Evolutionary conservation across 805 yeast genomes (phyloP).

Genomic region (Zygotorulaspora danielsina): DNA sequence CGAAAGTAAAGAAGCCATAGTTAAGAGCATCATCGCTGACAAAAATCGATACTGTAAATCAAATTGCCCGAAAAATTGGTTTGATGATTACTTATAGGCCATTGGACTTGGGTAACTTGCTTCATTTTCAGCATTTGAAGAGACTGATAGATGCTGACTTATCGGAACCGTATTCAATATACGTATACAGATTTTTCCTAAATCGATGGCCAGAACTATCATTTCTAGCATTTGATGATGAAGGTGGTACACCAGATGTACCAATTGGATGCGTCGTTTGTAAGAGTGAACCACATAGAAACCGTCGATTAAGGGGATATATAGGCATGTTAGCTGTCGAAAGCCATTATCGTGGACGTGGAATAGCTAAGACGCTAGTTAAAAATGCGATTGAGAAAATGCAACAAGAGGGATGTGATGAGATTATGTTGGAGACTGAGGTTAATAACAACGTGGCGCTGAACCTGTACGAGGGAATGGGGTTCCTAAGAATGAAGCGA

Average conservation of each 20-base stretch:
- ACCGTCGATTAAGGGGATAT: conserved; percentile 71
- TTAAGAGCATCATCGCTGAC: too few relatives aligned
- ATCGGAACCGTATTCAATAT: conserved; percentile 91
- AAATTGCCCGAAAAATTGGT: too few relatives aligned
- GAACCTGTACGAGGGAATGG: conserved; percentile 65
- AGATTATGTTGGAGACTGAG: conserved; percentile 90
- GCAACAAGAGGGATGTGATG: conserved; percentile 69
- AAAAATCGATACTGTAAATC: too few relatives aligned
- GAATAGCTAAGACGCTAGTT: conserved; percentile 76
- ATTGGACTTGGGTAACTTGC: conserved; percentile 25
- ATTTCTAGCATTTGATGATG: conserved; percentile 49
- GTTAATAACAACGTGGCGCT: conserved; percentile 72
- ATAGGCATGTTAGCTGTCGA: conserved; percentile 95
- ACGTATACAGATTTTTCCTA: conserved; percentile 85
- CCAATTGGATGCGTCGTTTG: conserved; percentile 84
- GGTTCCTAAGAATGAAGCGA: conserved; percentile 69
- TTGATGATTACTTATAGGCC: conserved; percentile 22
- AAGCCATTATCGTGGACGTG: conserved; percentile 63
- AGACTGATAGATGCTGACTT: conserved; percentile 64
- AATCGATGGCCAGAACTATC: conserved; percentile 89
- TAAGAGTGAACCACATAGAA: conserved; percentile 72
- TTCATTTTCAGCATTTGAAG: conserved; percentile 47
- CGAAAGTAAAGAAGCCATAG: too few relatives aligned
- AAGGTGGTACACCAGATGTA: conserved; percentile 21
- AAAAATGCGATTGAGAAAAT: conserved; percentile 57